phyloP scores from a whole-genome alignment of 1,284 basidiomycete species.

The Pyrrhoderma lamaoense region DNA sequence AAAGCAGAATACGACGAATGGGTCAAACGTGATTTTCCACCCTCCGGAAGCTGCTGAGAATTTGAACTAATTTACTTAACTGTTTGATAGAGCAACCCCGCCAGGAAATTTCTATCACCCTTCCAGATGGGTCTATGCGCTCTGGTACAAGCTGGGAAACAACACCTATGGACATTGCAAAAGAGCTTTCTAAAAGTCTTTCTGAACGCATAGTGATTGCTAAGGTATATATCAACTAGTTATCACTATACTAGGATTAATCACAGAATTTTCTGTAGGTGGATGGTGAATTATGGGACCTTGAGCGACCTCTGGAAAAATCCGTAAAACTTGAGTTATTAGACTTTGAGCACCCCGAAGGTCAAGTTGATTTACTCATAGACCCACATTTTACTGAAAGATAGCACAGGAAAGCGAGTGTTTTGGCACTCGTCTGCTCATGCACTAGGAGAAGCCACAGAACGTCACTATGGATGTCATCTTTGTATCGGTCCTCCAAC shows the following conservation, averaged over 20 bases:
- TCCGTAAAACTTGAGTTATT: slow-evolving; percentile 80
- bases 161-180: slow-evolving; percentile 89
- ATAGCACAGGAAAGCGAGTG: slow-evolving; percentile 69
- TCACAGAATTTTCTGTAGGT: slow-evolving; percentile 44
- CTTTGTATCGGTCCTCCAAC: slow-evolving; percentile 96
- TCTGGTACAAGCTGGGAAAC: slow-evolving; percentile 93
- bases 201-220: slow-evolving; percentile 91
- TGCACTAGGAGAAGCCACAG: slow-evolving; percentile 96
- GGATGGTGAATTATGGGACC: slow-evolving; percentile 88
- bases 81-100: slow-evolving; percentile 69
- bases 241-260: neutral
- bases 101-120: slow-evolving; percentile 76
- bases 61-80: neutral
- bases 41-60: too few relatives aligned
- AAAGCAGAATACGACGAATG: slow-evolving; percentile 83
- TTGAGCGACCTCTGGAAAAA: slow-evolving; percentile 86
- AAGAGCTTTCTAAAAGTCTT: slow-evolving; percentile 80
- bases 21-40: slow-evolving; percentile 54
- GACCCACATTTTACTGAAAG: slow-evolving; percentile 5
- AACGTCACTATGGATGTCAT: slow-evolving; percentile 96
- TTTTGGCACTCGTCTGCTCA: slow-evolving; percentile 99
- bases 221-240: slow-evolving; percentile 48
- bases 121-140: slow-evolving; percentile 82
- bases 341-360: slow-evolving; percentile 94
- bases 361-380: slow-evolving; percentile 32